phyloP scores from a whole-genome alignment of 2,329 filamentous ascomycete genomes.

The Tolypocladium tropicale region DNA sequence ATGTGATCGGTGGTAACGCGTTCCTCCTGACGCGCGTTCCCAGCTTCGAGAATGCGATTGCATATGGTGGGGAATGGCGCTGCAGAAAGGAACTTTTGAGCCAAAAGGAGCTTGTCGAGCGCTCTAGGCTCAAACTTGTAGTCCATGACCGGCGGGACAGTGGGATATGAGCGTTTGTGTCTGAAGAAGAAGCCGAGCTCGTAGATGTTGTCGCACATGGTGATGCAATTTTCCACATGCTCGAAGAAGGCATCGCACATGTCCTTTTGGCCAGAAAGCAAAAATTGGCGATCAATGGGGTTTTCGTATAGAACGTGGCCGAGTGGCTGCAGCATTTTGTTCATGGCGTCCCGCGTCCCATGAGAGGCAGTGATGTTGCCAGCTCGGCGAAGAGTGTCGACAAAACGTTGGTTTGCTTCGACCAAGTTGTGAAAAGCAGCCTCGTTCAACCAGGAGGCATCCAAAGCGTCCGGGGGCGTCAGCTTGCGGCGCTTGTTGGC shows the following conservation, averaged over 20 bases:
- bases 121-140: constrained; percentile 9
- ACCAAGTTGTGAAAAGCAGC: constrained; percentile 9
- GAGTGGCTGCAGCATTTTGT: constrained; percentile 13
- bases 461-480: constrained; percentile 5
- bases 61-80: constrained; percentile 15
- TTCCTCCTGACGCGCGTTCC: background rate
- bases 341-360: constrained; percentile 12
- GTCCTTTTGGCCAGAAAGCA: constrained; percentile 9
- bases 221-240: constrained; percentile 10
- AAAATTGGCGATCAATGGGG: constrained; percentile 7
- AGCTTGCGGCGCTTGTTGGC: constrained; percentile 17
- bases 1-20: constrained; percentile 13
- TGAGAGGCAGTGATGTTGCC: constrained; percentile 9
- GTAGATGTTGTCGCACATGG: constrained; percentile 14
- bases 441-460: background rate
- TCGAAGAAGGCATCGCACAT: constrained; percentile 10
- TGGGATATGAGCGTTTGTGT: constrained; percentile 11
- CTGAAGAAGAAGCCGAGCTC: constrained; percentile 16
- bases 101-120: constrained; percentile 8
- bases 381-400: constrained; percentile 9
- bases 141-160: constrained; percentile 13
- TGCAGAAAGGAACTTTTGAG: constrained; percentile 15
- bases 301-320: constrained; percentile 11
- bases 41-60: constrained; percentile 10
- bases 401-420: constrained; percentile 12